Base-by-base conservation (phyloP, 257 asterid genomes). In the Gardenia jasminoides region DNA sequence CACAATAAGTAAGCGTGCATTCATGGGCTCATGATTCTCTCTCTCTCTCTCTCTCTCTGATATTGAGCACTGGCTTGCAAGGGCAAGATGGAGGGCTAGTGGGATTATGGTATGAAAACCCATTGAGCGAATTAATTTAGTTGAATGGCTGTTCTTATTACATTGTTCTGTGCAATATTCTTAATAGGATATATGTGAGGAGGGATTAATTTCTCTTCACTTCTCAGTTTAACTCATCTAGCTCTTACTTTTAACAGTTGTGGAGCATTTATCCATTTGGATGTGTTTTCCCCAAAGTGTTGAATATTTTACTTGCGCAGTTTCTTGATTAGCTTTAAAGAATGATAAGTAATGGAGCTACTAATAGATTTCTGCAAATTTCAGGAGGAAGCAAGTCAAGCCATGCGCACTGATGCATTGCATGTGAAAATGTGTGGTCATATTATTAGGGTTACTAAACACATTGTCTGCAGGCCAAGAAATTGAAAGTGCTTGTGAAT, bases 1-100 rank as follows among this genome's bases (percentile, higher is more conserved):
- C 92, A 88, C 70, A 79, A 88, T 88, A 79, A 88, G 84, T 88
- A 75, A 80, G 90, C 88, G 84, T 86, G 88, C 87, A 81, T 79
- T 39, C 78, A 24, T 77, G 84, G 20, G 78, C 48, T 79, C 85
- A 79, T 74, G 28, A 66, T 76, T 48, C 69, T 50, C 67, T 50
- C 3, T 68, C 43, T 33, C 24, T 33, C 43, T 67, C 44, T 69
- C 47, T 31, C 28, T 24, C 44, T 12, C 69, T 12, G 43, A 47
- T 48, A 26, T 28, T 2, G 16, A 70, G 31, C 73, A 19, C 15
- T 5, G 68, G 61, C 62, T 67, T 24, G 70, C 39, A 1, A 36
- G 39, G 39, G 7, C 13, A 36, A 31, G 4, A 48, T 36, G 13
- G n/a, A 20, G 46, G 52, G 5, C 30, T 20, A 24, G 20, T 36